Percentiles rank a stretch among this genome's conserved stretches.
Evolutionary conservation across 768 basidiomycete species (phyloP).

Genomic region (Flagelloscypha sp.): DNA sequence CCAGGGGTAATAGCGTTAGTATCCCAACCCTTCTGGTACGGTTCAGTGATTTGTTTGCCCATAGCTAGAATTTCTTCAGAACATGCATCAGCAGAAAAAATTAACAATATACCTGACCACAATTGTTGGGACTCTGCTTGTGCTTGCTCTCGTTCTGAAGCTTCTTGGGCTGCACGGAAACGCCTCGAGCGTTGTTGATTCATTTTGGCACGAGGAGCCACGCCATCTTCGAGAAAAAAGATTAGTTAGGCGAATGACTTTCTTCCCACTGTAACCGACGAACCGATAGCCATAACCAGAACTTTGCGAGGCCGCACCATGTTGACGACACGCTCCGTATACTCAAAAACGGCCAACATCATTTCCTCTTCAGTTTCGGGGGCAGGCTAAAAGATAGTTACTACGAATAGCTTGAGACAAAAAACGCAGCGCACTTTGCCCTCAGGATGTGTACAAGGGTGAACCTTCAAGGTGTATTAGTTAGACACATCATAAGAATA

Average conservation of each 20-base stretch:
- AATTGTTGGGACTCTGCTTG: slow-evolving; percentile 71
- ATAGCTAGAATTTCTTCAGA: slow-evolving; percentile 49
- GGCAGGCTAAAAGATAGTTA: slow-evolving; percentile 51
- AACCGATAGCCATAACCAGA: slow-evolving; percentile 97
- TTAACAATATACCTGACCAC: slow-evolving; percentile 62
- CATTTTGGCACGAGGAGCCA: slow-evolving; percentile 98
- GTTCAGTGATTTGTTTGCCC: slow-evolving; percentile 80
- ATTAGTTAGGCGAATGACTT: not conserved
- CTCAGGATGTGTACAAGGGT: slow-evolving; percentile 98
- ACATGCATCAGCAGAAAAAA: not conserved
- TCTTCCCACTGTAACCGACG: slow-evolving; percentile 15
- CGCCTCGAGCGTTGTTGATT: slow-evolving; percentile 97
- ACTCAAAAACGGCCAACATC: slow-evolving; percentile 97
- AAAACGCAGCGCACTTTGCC: slow-evolving; percentile 56
- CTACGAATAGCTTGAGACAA: slow-evolving; percentile 4
- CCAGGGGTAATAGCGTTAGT: slow-evolving; percentile 98
- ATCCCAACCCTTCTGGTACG: slow-evolving; percentile 87
- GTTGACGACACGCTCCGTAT: slow-evolving; percentile 94
- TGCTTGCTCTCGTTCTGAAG: slow-evolving; percentile 87
- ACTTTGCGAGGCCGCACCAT: slow-evolving; percentile 94
- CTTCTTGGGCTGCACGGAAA: slow-evolving; percentile 92
- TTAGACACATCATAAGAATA: slow-evolving; percentile 3
- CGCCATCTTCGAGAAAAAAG: slow-evolving; percentile 60
- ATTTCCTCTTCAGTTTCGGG: slow-evolving; percentile 98
- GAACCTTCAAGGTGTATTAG: slow-evolving; percentile 47